A percentile compares a stretch with the other conserved stretches of the same genome.
These are phyloP conservation scores for Gnetum montanum DNA, from an alignment of 75 land plant species.

Conservation along the genomic window DNA sequence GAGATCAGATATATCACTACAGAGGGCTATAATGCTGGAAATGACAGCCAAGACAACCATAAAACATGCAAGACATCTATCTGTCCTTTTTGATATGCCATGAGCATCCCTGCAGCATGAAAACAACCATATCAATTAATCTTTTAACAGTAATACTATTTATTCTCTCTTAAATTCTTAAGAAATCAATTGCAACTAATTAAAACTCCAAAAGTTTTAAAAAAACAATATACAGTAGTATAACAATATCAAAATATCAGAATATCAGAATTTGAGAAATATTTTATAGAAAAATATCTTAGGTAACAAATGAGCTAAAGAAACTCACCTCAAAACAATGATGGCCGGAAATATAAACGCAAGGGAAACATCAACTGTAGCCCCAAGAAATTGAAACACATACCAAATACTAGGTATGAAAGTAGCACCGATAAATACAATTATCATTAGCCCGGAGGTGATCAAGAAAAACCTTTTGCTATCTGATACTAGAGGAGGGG, in stretches of 20 bases:
- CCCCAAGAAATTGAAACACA: conserved; percentile 87
- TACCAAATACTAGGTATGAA: conserved; percentile 81
- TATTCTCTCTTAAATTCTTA: neutral
- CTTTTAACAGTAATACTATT: no score
- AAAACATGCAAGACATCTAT: conserved; percentile 48
- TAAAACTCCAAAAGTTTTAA: neutral
- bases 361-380: conserved; percentile 67
- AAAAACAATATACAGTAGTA: neutral
- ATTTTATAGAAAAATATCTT: neutral
- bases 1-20: conserved; percentile 33
- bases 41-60: conserved; percentile 83
- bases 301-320: neutral
- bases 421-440: conserved; percentile 62
- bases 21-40: conserved; percentile 60
- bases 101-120: conserved; percentile 60
- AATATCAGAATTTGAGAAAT: neutral
- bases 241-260: neutral
- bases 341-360: conserved; percentile 79
- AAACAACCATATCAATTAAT: no score
- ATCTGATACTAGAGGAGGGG: conserved; percentile 40
- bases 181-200: neutral
- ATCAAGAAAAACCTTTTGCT: conserved; percentile 39
- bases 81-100: conserved; percentile 61
- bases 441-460: conserved; percentile 32
- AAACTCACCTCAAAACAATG: conserved; percentile 46